Conservation (phyloP, 371 early-diverging fungal genomes). For the Mucor saturninus region DNA sequence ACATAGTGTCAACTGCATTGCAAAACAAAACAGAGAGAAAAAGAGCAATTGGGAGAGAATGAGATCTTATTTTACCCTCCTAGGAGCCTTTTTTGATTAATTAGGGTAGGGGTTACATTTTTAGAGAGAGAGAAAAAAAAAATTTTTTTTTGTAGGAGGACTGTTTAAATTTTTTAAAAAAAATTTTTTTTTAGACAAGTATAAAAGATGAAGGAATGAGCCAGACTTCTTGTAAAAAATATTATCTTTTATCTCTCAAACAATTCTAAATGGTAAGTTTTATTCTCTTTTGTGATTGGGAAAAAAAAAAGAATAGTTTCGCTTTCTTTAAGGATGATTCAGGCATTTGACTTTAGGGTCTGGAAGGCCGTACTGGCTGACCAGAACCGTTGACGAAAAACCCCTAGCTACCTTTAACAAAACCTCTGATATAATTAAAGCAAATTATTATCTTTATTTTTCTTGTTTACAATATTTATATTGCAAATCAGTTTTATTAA, state of each 20-base stretch:
- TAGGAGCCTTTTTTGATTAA: neutral
- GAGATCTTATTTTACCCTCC: neutral
- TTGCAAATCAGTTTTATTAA: too few species aligned
- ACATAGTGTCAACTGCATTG: neutral
- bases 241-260: neutral
- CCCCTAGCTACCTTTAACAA: constrained; percentile 10
- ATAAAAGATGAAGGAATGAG: neutral
- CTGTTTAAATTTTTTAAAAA: neutral
- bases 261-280: neutral
- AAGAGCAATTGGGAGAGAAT: neutral
- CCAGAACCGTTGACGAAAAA: constrained; percentile 10
- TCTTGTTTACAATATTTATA: too few species aligned
- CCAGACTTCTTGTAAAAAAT: neutral
- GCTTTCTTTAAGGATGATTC: constrained; percentile 57
- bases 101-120: neutral
- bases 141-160: neutral
- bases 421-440: constrained; percentile 2
- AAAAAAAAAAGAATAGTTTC: neutral
- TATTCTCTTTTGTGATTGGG: too few species aligned
- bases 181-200: neutral
- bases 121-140: neutral
- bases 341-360: constrained; percentile 15
- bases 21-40: too few species aligned
- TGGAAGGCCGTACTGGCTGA: neutral
- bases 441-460: neutral